Percentiles rank a stretch among this genome's conserved stretches.
Conservation (phyloP, 192 early-diverging fungal species). For the Dimargaris cristalligena region DNA sequence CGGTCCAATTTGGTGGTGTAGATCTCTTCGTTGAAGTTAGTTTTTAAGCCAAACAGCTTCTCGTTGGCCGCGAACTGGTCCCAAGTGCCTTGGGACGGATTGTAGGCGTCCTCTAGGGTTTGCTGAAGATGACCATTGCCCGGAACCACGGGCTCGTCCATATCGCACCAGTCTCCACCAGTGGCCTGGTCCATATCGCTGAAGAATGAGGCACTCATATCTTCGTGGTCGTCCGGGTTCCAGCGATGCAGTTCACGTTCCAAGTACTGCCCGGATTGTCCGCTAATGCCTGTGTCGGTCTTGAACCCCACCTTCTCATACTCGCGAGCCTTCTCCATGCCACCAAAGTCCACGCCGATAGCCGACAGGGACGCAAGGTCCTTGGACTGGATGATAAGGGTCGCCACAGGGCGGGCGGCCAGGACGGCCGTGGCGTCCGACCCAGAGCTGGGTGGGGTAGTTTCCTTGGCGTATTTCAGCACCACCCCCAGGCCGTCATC, state of each 20-base stretch:
- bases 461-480: conserved; percentile 35
- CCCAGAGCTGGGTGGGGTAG: background rate
- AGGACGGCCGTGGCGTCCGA: conserved; percentile 24
- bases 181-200: background rate
- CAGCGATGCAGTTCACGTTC: conserved; percentile 80
- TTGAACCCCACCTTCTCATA: conserved; percentile 42
- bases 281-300: conserved; percentile 81
- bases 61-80: conserved; percentile 96
- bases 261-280: conserved; percentile 33
- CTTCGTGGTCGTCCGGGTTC: conserved; percentile 49
- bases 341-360: conserved; percentile 31
- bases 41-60: conserved; percentile 80
- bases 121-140: no score
- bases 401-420: conserved; percentile 20
- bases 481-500: conserved; percentile 45
- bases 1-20: conserved; percentile 91
- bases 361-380: conserved; percentile 44
- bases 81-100: conserved; percentile 35
- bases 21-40: conserved; percentile 90
- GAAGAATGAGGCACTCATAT: conserved; percentile 15
- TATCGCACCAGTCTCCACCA: conserved; percentile 14
- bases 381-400: conserved; percentile 43
- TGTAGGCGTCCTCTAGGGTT: background rate
- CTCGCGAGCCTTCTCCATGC: conserved; percentile 31
- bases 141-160: conserved; percentile 8